Base-by-base conservation (phyloP, 1,284 basidiomycete genomes). In the Puccinia coronata region DNA sequence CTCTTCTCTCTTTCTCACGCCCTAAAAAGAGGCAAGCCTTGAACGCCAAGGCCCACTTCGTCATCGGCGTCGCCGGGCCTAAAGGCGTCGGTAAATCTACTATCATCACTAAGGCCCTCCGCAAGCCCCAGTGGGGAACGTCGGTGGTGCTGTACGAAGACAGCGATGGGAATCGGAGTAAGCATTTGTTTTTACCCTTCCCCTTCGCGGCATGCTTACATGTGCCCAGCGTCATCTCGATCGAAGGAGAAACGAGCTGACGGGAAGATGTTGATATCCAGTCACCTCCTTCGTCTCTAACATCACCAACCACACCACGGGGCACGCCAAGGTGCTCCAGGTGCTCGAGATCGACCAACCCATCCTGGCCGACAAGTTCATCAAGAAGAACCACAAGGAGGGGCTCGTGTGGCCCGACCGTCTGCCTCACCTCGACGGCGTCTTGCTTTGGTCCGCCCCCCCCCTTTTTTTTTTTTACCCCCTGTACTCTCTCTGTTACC, bases 81-180 rank as follows among this genome's bases (percentile, higher is more conserved):
- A 83, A 82, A 28, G 82, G 82, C 39, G 85, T 84, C n/a, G 85
- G 85, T 31, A 86, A 86, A 76, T 83, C 84, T 1, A 84, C 84
- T 18, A 83, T 86, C 18, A 84, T 86, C 49, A 81, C 80, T 0
- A 74, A 81, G 16, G 84, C 83, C 5, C 61, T 85, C n/a, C n/a
- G 71, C 5, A 81, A 74, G 16, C 9, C 79, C 8, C 23, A 25
- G 14, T 16, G 63, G 20, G 36, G 23, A n/a, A 25, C 39, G 16
- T 28, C 78, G 41, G 70, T 73, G 2, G 55, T 69, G 4, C 47
- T 81, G 16, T 81, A 74, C 28, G 39, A 49, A 28, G 79, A 81
- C 47, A 0, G 20, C 28, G 16, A 9, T n/a, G 34, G 25, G 14
- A 73, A 81, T 31, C 72, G 70, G 39, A 74, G 79, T 81, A 3